Evolutionary conservation across 345 rosid species (phyloP), one percentile per base, ranked within the genome.

Genomic region (Lumnitzera racemosa): DNA sequence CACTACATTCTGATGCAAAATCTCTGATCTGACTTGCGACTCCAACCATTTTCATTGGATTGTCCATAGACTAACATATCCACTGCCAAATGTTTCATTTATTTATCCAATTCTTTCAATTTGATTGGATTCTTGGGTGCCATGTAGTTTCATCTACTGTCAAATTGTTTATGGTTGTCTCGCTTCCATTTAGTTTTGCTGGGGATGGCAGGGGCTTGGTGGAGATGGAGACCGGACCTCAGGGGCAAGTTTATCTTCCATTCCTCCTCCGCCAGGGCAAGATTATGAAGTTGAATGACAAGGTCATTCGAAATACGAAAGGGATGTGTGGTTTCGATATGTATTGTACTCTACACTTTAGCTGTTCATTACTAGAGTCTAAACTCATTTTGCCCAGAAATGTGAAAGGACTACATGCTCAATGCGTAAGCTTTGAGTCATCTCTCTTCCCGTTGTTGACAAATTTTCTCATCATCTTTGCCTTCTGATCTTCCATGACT

Each of bases 41-140:
- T 49, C 61, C 55, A 58, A 36, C 64, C 56, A 55, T 53, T 23
- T 61, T 47, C 66, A 60, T 72, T 70, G 66, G 65, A 69, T 73
- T 81, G 85, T 81, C 73, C 77, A 78, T 81, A 80, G 76, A 68
- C 82, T 81, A 67, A 78, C 84, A 80, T 64, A 56, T 80, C 74
- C 81, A 80, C 75, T 57, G 53, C 56, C 57, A 46, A 61, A 65
- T 70, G 80, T 62, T 61, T 64, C 47, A 51, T 67, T 72, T 60
- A 60, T 73, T 72, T 55, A 65, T 69, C 53, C 55, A 53, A 63
- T 72, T 69, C 76, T 69, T 73, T 77, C 25, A 56, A 52, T 53
- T 67, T 61, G 74, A 70, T 63, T 70, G 63, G 57, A 63, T 58
- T 53, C 58, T 61, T 67, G 53, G 68, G 55, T 67, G 64, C 61